Evolutionary conservation across 768 basidiomycete genomes (phyloP).

Genomic region (Boletus patriciae): DNA sequence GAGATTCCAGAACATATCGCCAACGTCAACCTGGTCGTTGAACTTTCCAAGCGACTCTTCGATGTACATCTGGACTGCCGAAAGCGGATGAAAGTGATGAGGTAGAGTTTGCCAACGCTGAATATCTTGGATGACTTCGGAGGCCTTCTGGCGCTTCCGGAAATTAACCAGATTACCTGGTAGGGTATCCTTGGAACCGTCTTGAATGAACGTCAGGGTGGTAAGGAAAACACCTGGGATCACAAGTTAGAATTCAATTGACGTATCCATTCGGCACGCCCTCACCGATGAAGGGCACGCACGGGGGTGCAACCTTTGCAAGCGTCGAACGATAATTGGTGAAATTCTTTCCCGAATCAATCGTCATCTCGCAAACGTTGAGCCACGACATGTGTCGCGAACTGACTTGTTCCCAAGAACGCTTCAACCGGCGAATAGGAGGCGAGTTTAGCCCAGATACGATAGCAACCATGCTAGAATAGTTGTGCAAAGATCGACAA

Average conservation of each 20-base stretch:
- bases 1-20: conserved; percentile 80
- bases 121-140: conserved; percentile 97
- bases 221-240: conserved; percentile 88
- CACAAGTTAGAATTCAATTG: not conserved
- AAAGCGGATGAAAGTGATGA: conserved; percentile 78
- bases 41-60: conserved; percentile 75
- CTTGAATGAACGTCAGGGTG: conserved; percentile 96
- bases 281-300: conserved; percentile 95
- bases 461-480: conserved; percentile 95
- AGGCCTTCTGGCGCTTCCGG: conserved; percentile 90
- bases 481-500: conserved; percentile 87
- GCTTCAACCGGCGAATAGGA: conserved; percentile 87
- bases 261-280: not conserved
- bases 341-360: conserved; percentile 94
- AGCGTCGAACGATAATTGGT: conserved; percentile 85
- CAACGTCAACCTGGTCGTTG: conserved; percentile 63
- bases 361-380: conserved; percentile 79
- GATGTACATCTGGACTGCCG: conserved; percentile 69
- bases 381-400: conserved; percentile 73
- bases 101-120: conserved; percentile 92
- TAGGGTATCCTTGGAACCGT: conserved; percentile 87
- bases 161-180: conserved; percentile 87
- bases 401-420: conserved; percentile 90
- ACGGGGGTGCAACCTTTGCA: conserved; percentile 82
- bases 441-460: conserved; percentile 93